Percentiles rank a stretch among this genome's conserved stretches.
Evolutionary conservation across 1,139 yeast species (phyloP).

Genomic region (Eremothecium cymbalariae): DNA sequence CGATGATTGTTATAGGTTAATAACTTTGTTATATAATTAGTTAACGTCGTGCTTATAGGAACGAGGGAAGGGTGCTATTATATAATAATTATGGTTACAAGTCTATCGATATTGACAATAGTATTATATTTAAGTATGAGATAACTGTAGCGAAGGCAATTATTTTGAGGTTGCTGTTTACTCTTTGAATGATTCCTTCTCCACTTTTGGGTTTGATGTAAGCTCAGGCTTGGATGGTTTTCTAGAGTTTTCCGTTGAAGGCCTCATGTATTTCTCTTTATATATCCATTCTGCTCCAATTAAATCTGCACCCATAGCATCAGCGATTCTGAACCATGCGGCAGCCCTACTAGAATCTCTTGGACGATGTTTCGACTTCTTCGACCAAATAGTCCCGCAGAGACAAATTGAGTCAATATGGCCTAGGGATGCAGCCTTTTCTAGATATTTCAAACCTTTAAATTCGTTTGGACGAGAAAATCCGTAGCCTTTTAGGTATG

Average conservation of each 20-base stretch:
- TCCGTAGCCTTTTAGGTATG: constrained; percentile 56
- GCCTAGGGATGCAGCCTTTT: constrained; percentile 63
- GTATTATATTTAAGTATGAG: too few relatives aligned
- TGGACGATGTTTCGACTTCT: constrained; percentile 48
- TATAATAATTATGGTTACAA: too few relatives aligned
- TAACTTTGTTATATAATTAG: too few relatives aligned
- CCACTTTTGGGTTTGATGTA: too few relatives aligned
- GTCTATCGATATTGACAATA: too few relatives aligned
- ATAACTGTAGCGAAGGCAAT: too few relatives aligned
- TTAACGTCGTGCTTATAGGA: too few relatives aligned
- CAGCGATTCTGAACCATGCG: constrained; percentile 63
- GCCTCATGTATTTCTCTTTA: constrained; percentile 53
- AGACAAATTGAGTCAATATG: constrained; percentile 62
- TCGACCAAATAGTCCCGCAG: constrained; percentile 63
- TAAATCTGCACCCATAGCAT: constrained; percentile 52
- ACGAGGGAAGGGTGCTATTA: too few relatives aligned
- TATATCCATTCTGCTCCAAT: constrained; percentile 76
- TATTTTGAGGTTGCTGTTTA: background rate
- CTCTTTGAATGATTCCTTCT: too few relatives aligned
- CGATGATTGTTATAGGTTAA: too few relatives aligned
- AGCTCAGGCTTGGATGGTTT: too few relatives aligned
- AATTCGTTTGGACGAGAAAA: constrained; percentile 42
- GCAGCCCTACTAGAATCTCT: constrained; percentile 61
- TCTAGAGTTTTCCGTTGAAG: constrained; percentile 2
- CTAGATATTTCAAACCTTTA: constrained; percentile 52